Evolutionary conservation across 441 rosid species (phyloP), one percentile per base, ranked within the genome.

Genomic region (Mallotus japonicus): DNA sequence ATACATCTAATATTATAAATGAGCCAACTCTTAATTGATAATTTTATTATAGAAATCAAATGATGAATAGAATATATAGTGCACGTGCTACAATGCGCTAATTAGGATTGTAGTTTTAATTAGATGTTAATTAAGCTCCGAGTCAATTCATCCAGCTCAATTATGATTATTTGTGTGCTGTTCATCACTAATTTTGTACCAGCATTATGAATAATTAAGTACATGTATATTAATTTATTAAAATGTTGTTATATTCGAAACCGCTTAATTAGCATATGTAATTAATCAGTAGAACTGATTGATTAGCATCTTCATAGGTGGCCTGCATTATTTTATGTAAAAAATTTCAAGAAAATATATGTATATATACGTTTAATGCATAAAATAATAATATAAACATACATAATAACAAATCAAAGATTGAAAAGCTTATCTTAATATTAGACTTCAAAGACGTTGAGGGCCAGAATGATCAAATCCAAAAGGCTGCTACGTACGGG

Each of bases 101-200:
- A 55, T 50, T 49, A 50, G 28, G 56, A 15, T 54, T 17, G 17
- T 17, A 44, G 9, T 14, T 24, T 71, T 28, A 28, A 28, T 59
- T 28, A 24, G 47, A 71, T 60, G 67, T 59, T 49, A 61, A 34
- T n/a, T 71, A 60, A 28, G 32, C 32, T 1, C 3, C 32, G 32
- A 51, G 47, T 28, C 3, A 24, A 12, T 19, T 34, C 1, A 0
- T 64, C 69, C 75, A 72, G 75, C 69, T 63, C 69, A 63, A 54
- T 20, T 2, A 54, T 59, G 20, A 72, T 62, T n/a, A 3, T 34
- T 8, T 19, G 62, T 70, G 46, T 10, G 56, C 65, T 58, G 65
- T 58, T 58, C 44, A 44, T 58, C 65, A 59, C 46, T 70, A 50
- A 58, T 70, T 44, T 58, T 70, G 55, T 15, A 10, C 20, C 34